Evolutionary conservation across 1,284 basidiomycete species (phyloP), one percentile per base, ranked within the genome.

Genomic region (Rhodotorula glutinis): DNA sequence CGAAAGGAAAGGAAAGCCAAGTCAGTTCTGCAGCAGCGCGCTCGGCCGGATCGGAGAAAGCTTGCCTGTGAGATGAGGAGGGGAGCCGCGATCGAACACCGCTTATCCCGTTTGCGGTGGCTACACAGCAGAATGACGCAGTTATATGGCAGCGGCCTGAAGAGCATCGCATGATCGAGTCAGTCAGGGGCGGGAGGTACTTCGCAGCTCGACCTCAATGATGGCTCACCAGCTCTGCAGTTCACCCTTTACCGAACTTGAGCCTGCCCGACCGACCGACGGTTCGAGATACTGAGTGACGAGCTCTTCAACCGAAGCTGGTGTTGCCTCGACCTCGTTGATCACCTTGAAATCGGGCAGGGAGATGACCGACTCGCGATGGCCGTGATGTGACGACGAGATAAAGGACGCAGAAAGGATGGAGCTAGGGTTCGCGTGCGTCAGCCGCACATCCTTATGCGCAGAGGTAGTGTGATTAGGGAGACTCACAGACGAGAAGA

Each of bases 91-190:
- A 96, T 88, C 54, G 85, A 85, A 79, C 93, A 97, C 62, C 91
- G 85, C 77, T 92, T 93, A 79, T 96, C 93, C 60, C 92, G 83
- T 73, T 85, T 85, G 80, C 92, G 92, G 79, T 96, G 93, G 3
- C 92, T 94, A 78, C 92, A 96, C 29, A 96, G 81, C 40, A 94
- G 54, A 83, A 87, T 79, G 85, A 94, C 53, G 83, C 91, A 76
- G 85, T 82, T 75, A 70, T 83, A 82, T 19, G 89, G 84, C 83
- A 90, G 87, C 17, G 88, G 78, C 75, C 77, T 66, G 40, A 4
- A 9, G 3, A n/a, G 25, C 9, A 23, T 2, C 0, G 9, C 5
- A 27, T 4, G 38, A 10, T n/a, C 9, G 14, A 21, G 25, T 59
- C 25, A 58, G 46, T 14, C 9, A 19, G 3, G 16, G 7, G 38